phyloP scores from a whole-genome alignment of 2,329 filamentous ascomycete species.

The Paecilomyces formosus region DNA sequence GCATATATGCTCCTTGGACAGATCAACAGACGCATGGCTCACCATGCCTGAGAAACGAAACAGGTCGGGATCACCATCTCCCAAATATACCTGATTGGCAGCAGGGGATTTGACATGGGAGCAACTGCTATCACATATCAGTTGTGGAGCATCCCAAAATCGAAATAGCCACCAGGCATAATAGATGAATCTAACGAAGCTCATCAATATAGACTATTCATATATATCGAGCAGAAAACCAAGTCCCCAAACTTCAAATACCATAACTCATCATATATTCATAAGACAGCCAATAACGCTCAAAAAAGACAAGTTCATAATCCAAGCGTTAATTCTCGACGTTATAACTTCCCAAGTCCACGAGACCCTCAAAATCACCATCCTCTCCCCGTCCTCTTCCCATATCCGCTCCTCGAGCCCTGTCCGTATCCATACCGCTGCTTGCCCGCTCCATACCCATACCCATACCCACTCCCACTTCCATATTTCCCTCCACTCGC shows the following conservation, averaged over 20 bases:
- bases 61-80: too few relatives aligned
- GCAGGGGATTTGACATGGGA: too few relatives aligned
- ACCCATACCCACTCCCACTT: conserved; percentile 56
- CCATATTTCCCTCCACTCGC: conserved; percentile 42
- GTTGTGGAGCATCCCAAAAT: neutral
- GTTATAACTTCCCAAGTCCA: neutral
- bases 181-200: neutral
- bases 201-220: neutral
- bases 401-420: neutral
- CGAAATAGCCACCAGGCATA: neutral
- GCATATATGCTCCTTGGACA: too few relatives aligned
- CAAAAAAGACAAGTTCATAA: neutral
- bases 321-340: neutral
- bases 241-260: neutral
- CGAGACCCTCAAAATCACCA: neutral
- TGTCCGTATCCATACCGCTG: neutral
- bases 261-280: neutral
- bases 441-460: conserved; percentile 39
- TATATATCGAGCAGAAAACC: neutral
- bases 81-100: too few relatives aligned
- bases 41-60: too few relatives aligned
- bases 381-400: conserved; percentile 11
- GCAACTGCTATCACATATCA: too few relatives aligned
- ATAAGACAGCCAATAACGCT: neutral
- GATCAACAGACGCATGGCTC: too few relatives aligned